phyloP scores from a whole-genome alignment of 768 basidiomycete species.

The Chalciporus piperatus region DNA sequence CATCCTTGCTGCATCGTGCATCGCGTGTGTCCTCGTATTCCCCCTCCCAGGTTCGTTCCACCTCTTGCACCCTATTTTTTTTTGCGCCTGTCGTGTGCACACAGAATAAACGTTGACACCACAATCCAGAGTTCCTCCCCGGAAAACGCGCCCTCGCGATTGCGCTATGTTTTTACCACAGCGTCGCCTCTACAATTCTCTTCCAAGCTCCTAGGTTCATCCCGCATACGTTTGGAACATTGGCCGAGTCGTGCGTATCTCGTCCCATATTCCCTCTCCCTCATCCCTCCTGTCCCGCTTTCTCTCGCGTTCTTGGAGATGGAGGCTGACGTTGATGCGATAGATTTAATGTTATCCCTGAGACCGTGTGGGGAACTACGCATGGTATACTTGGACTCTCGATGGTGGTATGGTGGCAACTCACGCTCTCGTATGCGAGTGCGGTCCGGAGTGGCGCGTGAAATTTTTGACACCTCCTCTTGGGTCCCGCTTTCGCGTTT shows the following conservation, averaged over 20 bases:
- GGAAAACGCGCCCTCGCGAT: conserved; percentile 84
- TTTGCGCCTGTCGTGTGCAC: not conserved
- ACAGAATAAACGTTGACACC: not conserved
- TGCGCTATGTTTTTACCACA: conserved; percentile 74
- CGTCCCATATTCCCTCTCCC: not conserved
- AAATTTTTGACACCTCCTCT: not conserved
- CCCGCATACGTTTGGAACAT: conserved; percentile 62
- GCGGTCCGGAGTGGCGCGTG: conserved; percentile 31
- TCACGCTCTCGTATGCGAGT: conserved; percentile 53
- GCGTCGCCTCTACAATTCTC: conserved; percentile 66
- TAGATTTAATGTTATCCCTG: conserved; percentile 57
- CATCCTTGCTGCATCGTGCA: conserved; percentile 57
- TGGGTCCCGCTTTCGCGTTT: not conserved
- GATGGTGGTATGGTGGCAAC: conserved; percentile 84
- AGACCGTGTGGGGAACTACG: conserved; percentile 65
- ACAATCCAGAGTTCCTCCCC: conserved; percentile 65
- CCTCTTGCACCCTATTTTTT: not conserved
- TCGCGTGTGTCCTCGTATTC: conserved; percentile 61
- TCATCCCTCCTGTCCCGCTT: not conserved
- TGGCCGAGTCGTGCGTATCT: conserved; percentile 56
- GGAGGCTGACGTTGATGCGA: not conserved
- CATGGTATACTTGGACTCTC: conserved; percentile 71
- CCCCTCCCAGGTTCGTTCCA: conserved; percentile 58
- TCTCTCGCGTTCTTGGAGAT: not conserved
- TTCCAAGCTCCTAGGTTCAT: conserved; percentile 79